Evolutionary conservation across 2,329 filamentous ascomycete species (phyloP), one percentile per base, ranked within the genome.

Genomic region (Fusarium sp.): DNA sequence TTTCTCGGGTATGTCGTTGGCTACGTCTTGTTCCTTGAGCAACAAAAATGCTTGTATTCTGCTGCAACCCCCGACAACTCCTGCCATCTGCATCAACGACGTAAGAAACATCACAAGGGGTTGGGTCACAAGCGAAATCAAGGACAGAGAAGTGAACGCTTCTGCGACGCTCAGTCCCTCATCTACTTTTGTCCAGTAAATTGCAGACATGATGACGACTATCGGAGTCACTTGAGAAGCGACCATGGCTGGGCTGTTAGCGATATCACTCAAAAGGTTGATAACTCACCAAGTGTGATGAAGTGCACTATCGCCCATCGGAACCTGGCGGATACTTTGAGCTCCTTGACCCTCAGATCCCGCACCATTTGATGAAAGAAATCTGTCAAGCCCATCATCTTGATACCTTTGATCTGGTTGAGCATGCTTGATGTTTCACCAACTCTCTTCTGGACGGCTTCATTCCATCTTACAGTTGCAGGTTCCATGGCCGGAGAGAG

Each of bases 341-440:
- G 64, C 63, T 83, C 81, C 2, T 72, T 51, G 1, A 77, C 67
- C 14, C 81, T 74, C 1, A 82, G 62, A 14, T 71, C 53, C 36
- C 81, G 80, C 2, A 82, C 58, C 17, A 75, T 70, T 3, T 62
- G 40, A 6, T 70, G 66, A 21, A 82, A 68, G 29, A 71, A 76
- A 27, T 76, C 72, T 2, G 75, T 76, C 6, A 83, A 72, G 0
- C 81, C 82, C 66, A 78, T 79, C 77, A 83, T 81, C 46, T 83
- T 83, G 54, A 83, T 72, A 4, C 78, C 76, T 55, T 82, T 83
- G 64, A 83, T 82, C 13, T 77, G 75, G 5, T 69, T 71, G 2
- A 83, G 74, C 71, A 81, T 80, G n/a, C 71, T 74, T 9, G 79
- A 76, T 1, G 80, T 81, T 27, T 77, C 72, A 2, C 77, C 75